A percentile compares a stretch with the other conserved stretches of the same genome.
These are phyloP conservation scores for Metschnikowia chrysomelidarum DNA, from an alignment of 805 yeast genomes.

Conservation along the genomic window DNA sequence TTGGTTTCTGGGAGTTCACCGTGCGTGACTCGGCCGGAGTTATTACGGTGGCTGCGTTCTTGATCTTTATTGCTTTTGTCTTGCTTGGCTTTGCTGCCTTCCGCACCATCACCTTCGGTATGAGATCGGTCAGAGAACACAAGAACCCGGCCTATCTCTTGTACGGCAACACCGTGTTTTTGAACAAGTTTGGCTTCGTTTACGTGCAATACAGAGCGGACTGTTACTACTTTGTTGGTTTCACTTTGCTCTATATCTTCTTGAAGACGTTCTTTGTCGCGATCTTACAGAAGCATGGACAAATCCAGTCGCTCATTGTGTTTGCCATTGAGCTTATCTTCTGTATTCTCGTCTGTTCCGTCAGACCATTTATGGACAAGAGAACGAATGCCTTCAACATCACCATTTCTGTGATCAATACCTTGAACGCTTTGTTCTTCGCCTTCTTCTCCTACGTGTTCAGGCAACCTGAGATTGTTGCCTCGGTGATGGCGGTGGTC, in stretches of 20 bases:
- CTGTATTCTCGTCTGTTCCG: slow-evolving; percentile 61
- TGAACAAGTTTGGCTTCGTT: slow-evolving; percentile 88
- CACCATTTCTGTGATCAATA: slow-evolving; percentile 72
- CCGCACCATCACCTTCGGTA: slow-evolving; percentile 73
- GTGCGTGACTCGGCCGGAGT: slow-evolving; percentile 81
- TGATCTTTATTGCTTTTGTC: slow-evolving; percentile 55
- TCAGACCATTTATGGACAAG: slow-evolving; percentile 91
- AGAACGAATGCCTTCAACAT: slow-evolving; percentile 94
- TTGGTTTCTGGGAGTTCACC: slow-evolving; percentile 89
- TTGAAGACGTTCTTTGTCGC: slow-evolving; percentile 83
- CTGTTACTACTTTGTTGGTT: slow-evolving; percentile 75
- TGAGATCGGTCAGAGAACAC: slow-evolving; percentile 65
- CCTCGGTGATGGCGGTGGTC: slow-evolving; percentile 88
- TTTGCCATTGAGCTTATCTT: slow-evolving; percentile 74
- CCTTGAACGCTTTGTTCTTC: slow-evolving; percentile 82
- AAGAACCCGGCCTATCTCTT: slow-evolving; percentile 90
- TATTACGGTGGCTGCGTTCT: slow-evolving; percentile 72
- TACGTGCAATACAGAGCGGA: slow-evolving; percentile 91
- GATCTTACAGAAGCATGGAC: slow-evolving; percentile 76
- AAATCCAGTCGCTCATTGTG: slow-evolving; percentile 73
- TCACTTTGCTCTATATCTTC: slow-evolving; percentile 63
- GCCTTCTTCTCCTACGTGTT: slow-evolving; percentile 85
- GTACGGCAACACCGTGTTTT: slow-evolving; percentile 75
- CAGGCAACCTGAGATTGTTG: slow-evolving; percentile 81
- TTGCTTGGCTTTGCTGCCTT: slow-evolving; percentile 70